These are phyloP conservation scores for Aspergillus bombycis DNA, from an alignment of 2,329 filamentous ascomycete genomes.

Conservation along the genomic window DNA sequence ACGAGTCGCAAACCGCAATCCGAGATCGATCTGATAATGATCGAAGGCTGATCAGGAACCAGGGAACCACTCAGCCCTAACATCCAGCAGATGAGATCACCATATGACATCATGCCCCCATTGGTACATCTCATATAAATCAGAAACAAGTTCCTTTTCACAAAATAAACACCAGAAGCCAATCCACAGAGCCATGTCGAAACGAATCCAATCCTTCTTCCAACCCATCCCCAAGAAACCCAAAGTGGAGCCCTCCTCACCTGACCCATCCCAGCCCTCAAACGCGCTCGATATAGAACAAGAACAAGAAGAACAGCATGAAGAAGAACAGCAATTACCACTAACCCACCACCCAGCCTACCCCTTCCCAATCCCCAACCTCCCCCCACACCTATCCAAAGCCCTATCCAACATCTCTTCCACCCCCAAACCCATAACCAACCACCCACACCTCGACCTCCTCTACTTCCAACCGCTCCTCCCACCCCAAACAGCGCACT, in stretches of 20 bases:
- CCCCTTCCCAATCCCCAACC: conserved; percentile 54
- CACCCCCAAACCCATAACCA: conserved; percentile 62
- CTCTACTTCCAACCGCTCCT: conserved; percentile 77
- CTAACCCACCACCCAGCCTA: conserved; percentile 54
- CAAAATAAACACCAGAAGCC: background rate
- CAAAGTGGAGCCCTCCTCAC: conserved; percentile 21
- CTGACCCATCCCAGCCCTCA: conserved; percentile 19
- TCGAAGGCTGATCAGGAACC: background rate
- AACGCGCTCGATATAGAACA: conserved; percentile 10
- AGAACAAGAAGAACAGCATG: conserved; percentile 8
- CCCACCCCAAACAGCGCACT: conserved; percentile 56
- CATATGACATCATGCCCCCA: conserved; percentile 1
- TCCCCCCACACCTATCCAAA: conserved; percentile 46
- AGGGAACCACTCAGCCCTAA: background rate
- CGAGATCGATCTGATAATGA: background rate
- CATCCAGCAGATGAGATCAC: background rate
- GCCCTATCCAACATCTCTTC: conserved; percentile 24
- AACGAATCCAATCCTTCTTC: conserved; percentile 74
- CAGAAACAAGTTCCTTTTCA: too few species aligned
- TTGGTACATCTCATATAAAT: background rate
- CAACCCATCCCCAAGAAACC: conserved; percentile 48
- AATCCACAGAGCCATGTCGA: conserved; percentile 38
- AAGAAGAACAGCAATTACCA: background rate
- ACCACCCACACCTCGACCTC: conserved; percentile 72
- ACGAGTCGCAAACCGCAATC: background rate